Percentiles rank a stretch among this genome's conserved stretches.
These are phyloP conservation scores for Bipolaris cookei DNA, from an alignment of 2,329 filamentous ascomycete genomes.

Conservation along the genomic window DNA sequence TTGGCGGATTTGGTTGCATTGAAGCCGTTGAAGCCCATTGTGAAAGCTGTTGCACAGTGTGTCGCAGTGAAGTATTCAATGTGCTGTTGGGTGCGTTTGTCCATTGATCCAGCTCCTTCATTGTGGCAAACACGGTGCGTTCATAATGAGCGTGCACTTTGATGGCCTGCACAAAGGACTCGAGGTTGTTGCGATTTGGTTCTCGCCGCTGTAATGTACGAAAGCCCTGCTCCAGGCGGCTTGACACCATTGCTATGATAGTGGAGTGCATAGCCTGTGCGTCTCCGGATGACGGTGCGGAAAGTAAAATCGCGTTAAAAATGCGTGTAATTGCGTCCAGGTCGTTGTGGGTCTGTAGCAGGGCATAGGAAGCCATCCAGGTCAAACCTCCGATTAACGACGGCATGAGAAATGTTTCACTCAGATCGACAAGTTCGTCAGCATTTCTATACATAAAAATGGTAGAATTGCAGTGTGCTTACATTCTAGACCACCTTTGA, in stretches of 20 bases:
- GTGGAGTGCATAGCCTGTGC: conserved; percentile 73
- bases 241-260: conserved; percentile 74
- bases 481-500: conserved; percentile 80
- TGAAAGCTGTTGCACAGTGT: conserved; percentile 67
- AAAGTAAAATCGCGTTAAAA: conserved; percentile 73
- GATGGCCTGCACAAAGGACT: conserved; percentile 71
- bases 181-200: conserved; percentile 71
- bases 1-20: conserved; percentile 61
- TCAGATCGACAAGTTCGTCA: conserved; percentile 62
- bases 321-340: conserved; percentile 74
- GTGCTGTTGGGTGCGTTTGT: conserved; percentile 63
- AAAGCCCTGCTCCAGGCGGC: conserved; percentile 70
- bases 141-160: conserved; percentile 64
- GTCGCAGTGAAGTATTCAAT: conserved; percentile 63
- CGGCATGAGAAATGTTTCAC: conserved; percentile 81
- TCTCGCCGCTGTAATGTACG: conserved; percentile 70
- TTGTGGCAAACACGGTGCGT: conserved; percentile 66
- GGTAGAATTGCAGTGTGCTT: conserved; percentile 36
- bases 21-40: conserved; percentile 67
- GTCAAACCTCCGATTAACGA: conserved; percentile 75
- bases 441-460: background rate
- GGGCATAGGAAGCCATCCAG: conserved; percentile 74
- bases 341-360: conserved; percentile 67
- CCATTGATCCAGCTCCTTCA: conserved; percentile 74
- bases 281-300: conserved; percentile 73